phyloP scores from a whole-genome alignment of 208 protist species.

The Acanthamoeba rhysodes region DNA sequence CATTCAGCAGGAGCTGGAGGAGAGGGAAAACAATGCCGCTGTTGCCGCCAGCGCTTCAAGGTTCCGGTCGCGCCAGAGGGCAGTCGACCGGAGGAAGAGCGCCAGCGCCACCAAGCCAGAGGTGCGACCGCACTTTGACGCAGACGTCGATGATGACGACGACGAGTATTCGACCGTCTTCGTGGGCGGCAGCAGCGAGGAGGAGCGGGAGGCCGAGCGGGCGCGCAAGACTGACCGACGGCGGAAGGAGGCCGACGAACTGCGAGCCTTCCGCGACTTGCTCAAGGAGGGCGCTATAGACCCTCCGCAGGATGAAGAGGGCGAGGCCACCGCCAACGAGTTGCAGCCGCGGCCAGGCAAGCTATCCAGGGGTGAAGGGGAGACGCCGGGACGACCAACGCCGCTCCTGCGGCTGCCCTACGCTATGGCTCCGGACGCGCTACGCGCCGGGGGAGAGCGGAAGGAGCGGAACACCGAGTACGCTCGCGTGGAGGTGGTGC shows the following conservation, averaged over 20 bases:
- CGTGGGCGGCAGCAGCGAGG: slow-evolving; percentile 46
- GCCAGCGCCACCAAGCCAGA: neutral
- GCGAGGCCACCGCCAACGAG: neutral
- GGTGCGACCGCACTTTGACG: neutral
- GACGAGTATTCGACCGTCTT: slow-evolving; percentile 53
- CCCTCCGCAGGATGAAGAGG: neutral
- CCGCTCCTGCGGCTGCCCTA: neutral
- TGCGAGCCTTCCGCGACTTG: neutral
- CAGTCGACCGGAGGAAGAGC: neutral
- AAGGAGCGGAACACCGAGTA: neutral
- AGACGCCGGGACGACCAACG: neutral
- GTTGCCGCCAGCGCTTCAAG: neutral
- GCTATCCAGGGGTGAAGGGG: neutral
- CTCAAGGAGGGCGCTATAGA: slow-evolving; percentile 13
- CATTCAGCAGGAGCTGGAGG: neutral
- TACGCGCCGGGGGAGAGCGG: neutral
- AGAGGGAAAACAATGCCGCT: neutral
- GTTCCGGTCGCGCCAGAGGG: neutral
- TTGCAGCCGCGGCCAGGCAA: neutral
- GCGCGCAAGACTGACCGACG: neutral
- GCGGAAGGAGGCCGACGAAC: slow-evolving; percentile 5
- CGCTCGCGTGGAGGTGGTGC: slow-evolving; percentile 55
- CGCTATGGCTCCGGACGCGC: neutral
- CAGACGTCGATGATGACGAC: neutral
- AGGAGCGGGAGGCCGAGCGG: slow-evolving; percentile 30